Percentiles rank a stretch among this genome's conserved stretches.
Evolutionary conservation across 1,284 basidiomycete genomes (phyloP).

Genomic region (Ustilago nuda): DNA sequence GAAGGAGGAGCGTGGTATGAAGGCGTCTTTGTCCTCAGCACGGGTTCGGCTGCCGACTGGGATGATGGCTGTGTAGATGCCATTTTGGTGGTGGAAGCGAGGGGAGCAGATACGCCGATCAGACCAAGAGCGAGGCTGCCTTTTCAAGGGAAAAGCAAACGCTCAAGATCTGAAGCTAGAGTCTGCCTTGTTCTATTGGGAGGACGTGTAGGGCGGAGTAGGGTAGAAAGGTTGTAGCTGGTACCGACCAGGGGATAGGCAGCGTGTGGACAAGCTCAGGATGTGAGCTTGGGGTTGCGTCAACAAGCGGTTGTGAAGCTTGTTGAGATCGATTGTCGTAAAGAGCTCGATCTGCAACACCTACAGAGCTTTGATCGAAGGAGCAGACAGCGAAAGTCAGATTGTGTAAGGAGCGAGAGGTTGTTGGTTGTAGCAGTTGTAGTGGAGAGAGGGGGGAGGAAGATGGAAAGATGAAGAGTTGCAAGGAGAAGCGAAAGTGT

Average conservation of each 20-base stretch:
- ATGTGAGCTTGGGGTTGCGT: neutral
- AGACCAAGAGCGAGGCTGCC: slow-evolving; percentile 6
- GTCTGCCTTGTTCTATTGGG: neutral
- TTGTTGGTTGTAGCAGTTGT: neutral
- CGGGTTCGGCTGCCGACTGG: slow-evolving; percentile 22
- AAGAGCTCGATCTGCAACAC: slow-evolving; percentile 26
- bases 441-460: neutral
- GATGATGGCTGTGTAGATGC: slow-evolving; percentile 18
- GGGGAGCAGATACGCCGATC: neutral
- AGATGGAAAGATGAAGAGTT: neutral
- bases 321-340: slow-evolving; percentile 25
- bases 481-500: neutral
- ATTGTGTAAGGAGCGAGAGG: slow-evolving; percentile 9
- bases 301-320: slow-evolving; percentile 16
- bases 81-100: slow-evolving; percentile 17
- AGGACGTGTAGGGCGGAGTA: neutral
- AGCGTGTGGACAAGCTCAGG: neutral
- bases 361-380: slow-evolving; percentile 5
- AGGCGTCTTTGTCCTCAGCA: slow-evolving; percentile 61
- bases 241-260: neutral
- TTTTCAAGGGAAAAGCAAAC: slow-evolving; percentile 4
- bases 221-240: neutral
- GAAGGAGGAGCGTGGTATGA: slow-evolving; percentile 66
- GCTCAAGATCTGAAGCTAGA: neutral
- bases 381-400: slow-evolving; percentile 13